Evolutionary conservation across 2,329 filamentous ascomycete species (phyloP), one percentile per base, ranked within the genome.

Genomic region (Fusarium fujikuroi): DNA sequence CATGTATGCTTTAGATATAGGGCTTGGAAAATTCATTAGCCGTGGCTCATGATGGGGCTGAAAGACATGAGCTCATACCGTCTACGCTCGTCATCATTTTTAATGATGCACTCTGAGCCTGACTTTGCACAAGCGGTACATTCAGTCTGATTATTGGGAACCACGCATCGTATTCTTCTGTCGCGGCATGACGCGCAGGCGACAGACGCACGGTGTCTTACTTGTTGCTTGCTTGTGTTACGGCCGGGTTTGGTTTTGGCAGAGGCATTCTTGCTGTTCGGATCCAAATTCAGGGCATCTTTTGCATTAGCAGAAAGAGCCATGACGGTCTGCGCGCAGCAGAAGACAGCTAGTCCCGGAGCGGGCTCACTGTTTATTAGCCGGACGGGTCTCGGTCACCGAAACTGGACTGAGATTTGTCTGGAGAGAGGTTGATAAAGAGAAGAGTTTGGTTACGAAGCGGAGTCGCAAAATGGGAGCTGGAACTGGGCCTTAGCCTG

Each of bases 1-100:
- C 84, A 88, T 88, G 78, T 89, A 89, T 60, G 87, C 87, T 76
- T 88, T 86, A 25, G 87, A 89, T 39, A 89, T 88, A 12, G 87
- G 87, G 42, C 87, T 89, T 43, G 39, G 28, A 18, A 15, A 21
- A 12, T 28, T 65, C 6, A 74, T 72, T 30, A 61, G 60, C 30
- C 30, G 19, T 34, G 28, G 23, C 23, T 28, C 18, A 19, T 18
- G 12, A 30, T n/a, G 14, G 50, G 34, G 15, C 36, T 10, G 23
- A 28, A 30, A 19, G 15, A 40, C 21, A 30, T 36, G 49, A 34
- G 47, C 39, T 11, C 83, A 44, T 76, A 88, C 87, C 87, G 82
- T 78, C 87, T 80, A 46, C 87, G 80, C 76, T 89, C 87, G 76
- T 89, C 87, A 67, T 89, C 87, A 71, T 89, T 87, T 74, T 87